phyloP scores from a whole-genome alignment of 2,329 filamentous ascomycete species.

The Zymoseptoria tritici region DNA sequence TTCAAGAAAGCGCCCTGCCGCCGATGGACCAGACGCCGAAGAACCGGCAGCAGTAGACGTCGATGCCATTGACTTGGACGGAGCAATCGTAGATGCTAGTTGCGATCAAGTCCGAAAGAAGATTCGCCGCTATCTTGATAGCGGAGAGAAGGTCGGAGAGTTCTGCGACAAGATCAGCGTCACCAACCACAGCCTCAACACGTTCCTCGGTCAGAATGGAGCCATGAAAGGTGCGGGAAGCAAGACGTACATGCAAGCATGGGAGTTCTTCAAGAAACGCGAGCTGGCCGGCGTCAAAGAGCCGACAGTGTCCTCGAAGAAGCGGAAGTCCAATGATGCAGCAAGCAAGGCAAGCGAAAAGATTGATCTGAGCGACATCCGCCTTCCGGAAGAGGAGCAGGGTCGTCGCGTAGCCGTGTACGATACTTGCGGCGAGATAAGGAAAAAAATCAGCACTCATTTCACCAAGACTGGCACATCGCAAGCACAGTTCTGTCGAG shows the following conservation, averaged over 20 bases:
- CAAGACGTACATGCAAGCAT: slow-evolving; percentile 26
- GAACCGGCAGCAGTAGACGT: slow-evolving; percentile 1
- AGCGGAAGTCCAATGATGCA: slow-evolving; percentile 24
- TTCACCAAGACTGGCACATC: slow-evolving; percentile 43
- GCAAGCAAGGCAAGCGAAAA: slow-evolving; percentile 22
- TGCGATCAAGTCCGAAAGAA: slow-evolving; percentile 34
- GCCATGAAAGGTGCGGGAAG: slow-evolving; percentile 29
- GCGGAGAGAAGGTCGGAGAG: slow-evolving; percentile 36
- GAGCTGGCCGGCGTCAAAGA: slow-evolving; percentile 42
- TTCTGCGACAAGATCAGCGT: slow-evolving; percentile 37
- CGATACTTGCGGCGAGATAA: slow-evolving; percentile 52
- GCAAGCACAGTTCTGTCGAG: slow-evolving; percentile 46
- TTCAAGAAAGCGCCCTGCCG: neutral
- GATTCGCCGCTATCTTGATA: slow-evolving; percentile 37
- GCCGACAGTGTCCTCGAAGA: slow-evolving; percentile 16
- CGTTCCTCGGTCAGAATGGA: slow-evolving; percentile 46
- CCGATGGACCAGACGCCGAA: neutral
- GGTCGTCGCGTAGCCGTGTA: slow-evolving; percentile 42
- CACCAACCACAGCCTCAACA: slow-evolving; percentile 29
- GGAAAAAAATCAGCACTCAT: slow-evolving; percentile 49
- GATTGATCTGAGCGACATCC: slow-evolving; percentile 35
- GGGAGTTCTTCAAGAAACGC: slow-evolving; percentile 44
- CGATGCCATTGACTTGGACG: slow-evolving; percentile 12
- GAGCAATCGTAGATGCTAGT: slow-evolving; percentile 9
- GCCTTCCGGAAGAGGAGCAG: slow-evolving; percentile 42